Evolutionary conservation across 2,329 filamentous ascomycete genomes (phyloP), one percentile per base, ranked within the genome.

Genomic region (Fonsecaea multimorphosa): DNA sequence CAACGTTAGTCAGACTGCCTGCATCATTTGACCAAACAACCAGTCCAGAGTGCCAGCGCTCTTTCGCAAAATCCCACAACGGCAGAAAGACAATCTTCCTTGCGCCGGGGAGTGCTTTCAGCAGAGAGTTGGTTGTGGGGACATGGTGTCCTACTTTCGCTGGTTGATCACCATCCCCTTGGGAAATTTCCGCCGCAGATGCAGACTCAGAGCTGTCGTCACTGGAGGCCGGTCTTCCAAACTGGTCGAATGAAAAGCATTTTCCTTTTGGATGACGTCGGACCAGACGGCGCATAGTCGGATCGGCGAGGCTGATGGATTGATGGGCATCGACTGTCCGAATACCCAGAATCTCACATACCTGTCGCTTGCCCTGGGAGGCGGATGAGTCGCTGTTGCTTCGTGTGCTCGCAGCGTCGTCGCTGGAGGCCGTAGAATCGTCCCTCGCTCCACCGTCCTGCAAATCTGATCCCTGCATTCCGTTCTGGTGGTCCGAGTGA

Each of bases 221-320:
- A 87, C 90, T 72, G 93, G 95, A 62, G 93, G 91, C 2, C 80
- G 83, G 62, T 83, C 97, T 68, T 87, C 83, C 64, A 97, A 97
- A 76, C 85, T 97, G 31, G 93, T 92, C 54, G 94, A 91, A 80
- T 93, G 93, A 73, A 87, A 86, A 77, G 88, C 84, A 76, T 56
- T 79, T 79, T 0, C 83, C 84, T 8, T 75, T 72, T 0, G 82
- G 82, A 63, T 85, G 81, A 0, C 78, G 74, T 12, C 77, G 77
- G 0, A 84, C 71, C 5, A 85, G 76, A 1, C 74, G 74, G 0
- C 75, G 72, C 1, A 85, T 72, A 14, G 82, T 77, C 4, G 68
- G 73, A 57, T 82, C 78, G 0, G 79, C 75, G 0, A 84, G 64
- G 1, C 70, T 69, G 9, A 72, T 64, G 4, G 71, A 62, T 9